These are phyloP conservation scores for Hemisphaericaspora xylofermentans DNA, from an alignment of 1,139 yeast species.

Conservation along the genomic window DNA sequence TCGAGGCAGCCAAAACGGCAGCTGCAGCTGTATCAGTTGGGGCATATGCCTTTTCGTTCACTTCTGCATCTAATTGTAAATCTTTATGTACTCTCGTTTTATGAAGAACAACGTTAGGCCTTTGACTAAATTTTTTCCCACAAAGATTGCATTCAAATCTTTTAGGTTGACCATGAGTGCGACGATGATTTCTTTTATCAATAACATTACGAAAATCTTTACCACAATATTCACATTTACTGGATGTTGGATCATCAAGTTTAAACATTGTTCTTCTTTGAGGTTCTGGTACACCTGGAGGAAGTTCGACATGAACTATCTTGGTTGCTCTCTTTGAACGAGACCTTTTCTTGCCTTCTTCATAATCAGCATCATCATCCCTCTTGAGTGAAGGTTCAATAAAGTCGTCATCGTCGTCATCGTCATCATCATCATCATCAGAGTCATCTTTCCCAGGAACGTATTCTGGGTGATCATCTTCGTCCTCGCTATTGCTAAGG, in stretches of 20 bases:
- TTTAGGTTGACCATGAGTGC: slow-evolving; percentile 18
- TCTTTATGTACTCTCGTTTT: slow-evolving; percentile 17
- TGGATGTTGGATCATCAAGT: slow-evolving; percentile 14
- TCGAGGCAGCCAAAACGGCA: not conserved
- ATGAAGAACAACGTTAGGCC: slow-evolving; percentile 17
- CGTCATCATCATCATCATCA: slow-evolving; percentile 11
- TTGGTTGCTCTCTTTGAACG: not conserved
- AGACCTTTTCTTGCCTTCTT: not conserved
- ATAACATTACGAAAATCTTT: slow-evolving; percentile 14
- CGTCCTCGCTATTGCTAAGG: slow-evolving; percentile 6
- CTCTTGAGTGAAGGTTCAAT: slow-evolving; percentile 1
- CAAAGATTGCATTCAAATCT: slow-evolving; percentile 19
- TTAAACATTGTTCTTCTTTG: slow-evolving; percentile 17
- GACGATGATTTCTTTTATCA: slow-evolving; percentile 17
- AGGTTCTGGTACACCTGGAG: not conserved
- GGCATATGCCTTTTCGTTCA: slow-evolving; percentile 1
- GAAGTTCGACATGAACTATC: not conserved
- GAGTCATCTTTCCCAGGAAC: slow-evolving; percentile 7
- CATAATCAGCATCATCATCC: slow-evolving; percentile 1
- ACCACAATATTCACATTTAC: slow-evolving; percentile 14
- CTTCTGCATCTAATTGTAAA: slow-evolving; percentile 10
- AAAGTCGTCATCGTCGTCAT: slow-evolving; percentile 9
- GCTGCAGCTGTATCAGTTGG: slow-evolving; percentile 1
- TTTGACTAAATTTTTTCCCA: slow-evolving; percentile 24
- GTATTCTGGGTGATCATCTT: slow-evolving; percentile 8